Evolutionary conservation across 2,329 filamentous ascomycete genomes (phyloP), one percentile per base, ranked within the genome.

Genomic region (Penicillium italicum): DNA sequence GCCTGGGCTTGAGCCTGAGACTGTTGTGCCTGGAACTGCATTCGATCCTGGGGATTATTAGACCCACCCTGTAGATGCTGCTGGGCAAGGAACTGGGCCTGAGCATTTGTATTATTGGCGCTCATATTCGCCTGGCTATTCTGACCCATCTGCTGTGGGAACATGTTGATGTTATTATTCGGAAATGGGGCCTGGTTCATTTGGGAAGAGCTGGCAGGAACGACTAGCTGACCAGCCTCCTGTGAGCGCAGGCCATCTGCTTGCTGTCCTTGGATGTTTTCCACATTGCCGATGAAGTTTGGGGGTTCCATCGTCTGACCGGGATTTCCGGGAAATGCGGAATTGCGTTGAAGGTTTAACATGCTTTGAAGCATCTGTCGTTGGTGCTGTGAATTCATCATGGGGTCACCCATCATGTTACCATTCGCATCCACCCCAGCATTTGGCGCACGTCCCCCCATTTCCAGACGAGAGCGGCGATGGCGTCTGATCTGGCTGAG

Each of bases 221-320:
- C 84, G n/a, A 86, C 84, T 40, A 82, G 74, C 59, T 85, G 82
- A 9, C 84, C 84, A 46, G 80, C 80, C 68, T 85, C 81, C 63
- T 84, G 82, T 16, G 80, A 80, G 50, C 83, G 81, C 61, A 85
- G 70, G n/a, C 82, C 83, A 60, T 84, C 83, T 38, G 80, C 80
- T 69, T 86, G 84, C 62, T 85, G 83, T 28, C 80, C 81, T 54
- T 83, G 76, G 37, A 85, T 79, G 41, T 83, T 80, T 53, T 81
- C 80, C 60, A 85, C 70, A 54, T 74, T 78, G 28, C 73, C 74
- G 31, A 77, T 69, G 56, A 77, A 75, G 5, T 62, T 63, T 5
- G 60, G 51, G 9, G 60, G 67, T 22, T 72, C 72, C 34, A 74
- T 57, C 7, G 59, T 60, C 50, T 70, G 73, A 26, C 70, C 69